Conservation (phyloP, 2,329 filamentous ascomycete genomes). For the Fusarium drepaniforme region DNA sequence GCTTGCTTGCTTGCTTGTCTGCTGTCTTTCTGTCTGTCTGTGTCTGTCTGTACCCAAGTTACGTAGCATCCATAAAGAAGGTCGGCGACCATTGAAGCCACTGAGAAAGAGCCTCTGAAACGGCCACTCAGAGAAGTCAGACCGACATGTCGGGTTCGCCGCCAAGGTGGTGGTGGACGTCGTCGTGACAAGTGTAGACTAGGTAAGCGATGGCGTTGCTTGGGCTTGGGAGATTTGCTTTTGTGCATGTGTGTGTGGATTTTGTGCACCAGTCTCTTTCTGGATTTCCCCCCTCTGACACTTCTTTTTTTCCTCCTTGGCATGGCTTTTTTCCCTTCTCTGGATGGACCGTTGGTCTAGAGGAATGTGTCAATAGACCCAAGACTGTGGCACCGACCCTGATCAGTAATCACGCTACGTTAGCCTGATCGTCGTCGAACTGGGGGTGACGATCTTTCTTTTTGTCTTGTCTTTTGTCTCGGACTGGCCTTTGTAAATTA, state of each 20-base stretch:
- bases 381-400: background rate
- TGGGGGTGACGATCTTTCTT: background rate
- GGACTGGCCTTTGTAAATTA: background rate
- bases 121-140: background rate
- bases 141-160: constrained; percentile 1
- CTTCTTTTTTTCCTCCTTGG: background rate
- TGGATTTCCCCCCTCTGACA: background rate
- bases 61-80: background rate
- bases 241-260: background rate
- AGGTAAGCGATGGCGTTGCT: background rate
- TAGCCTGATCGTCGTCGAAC: background rate
- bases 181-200: background rate
- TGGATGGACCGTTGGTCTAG: background rate
- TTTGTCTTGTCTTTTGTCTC: background rate
- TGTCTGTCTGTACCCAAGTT: background rate
- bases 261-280: background rate
- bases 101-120: constrained; percentile 1
- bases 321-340: background rate
- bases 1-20: too few relatives aligned
- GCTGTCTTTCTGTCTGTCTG: background rate
- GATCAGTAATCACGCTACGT: constrained; percentile 23
- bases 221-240: background rate
- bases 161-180: background rate
- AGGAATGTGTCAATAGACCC: constrained; percentile 11
- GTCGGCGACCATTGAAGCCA: background rate